Evolutionary conservation across 2,329 filamentous ascomycete species (phyloP), one percentile per base, ranked within the genome.

Genomic region (Diaporthe sp.): DNA sequence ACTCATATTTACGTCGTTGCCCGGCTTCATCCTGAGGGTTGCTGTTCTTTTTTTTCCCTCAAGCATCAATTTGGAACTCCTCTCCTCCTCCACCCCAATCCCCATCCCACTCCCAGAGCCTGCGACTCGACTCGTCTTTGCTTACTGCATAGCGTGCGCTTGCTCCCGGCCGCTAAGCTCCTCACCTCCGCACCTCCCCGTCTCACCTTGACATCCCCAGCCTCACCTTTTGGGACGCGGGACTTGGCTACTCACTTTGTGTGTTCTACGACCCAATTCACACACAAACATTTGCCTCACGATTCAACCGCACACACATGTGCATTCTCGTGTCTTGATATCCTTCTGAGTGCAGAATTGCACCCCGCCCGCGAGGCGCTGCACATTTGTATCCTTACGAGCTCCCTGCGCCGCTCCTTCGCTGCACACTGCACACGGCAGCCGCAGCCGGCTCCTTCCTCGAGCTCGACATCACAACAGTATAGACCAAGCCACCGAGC

Each of bases 401-500:
- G 58, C 44, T 49, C 19, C 28, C 25, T n/a, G 25, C 42, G 51
- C 42, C 28, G 53, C 67, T 31, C 28, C 25, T 72, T 22, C 15
- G 22, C 57, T 19, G n/a, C 34, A 57, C n/a, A 15, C 37, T 46
- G 68, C 68, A 58, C 10, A 51, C 51, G 28, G 49, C 67, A 69
- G n/a, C 25, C 28, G 57, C 42, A 44, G 31, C 44, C 46, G 44
- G 62, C 62, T 51, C 62, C n/a, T 68, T 68, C 44, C 31, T 25
- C 31, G 62, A 51, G 62, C 62, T 53, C 46, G n/a, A 51, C 19
- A 34, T 49, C 62, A 73, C 59, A 51, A 13, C 37, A 42, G 6
- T 10, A 58, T 15, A 51, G 15, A 51, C 55, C 70, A 39, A 37
- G 31, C 17, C 55, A 37, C 39, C 10, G 42, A 62, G 55, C 87